phyloP scores from a whole-genome alignment of 2,329 filamentous ascomycete genomes.

The Coleophoma crateriformis region DNA sequence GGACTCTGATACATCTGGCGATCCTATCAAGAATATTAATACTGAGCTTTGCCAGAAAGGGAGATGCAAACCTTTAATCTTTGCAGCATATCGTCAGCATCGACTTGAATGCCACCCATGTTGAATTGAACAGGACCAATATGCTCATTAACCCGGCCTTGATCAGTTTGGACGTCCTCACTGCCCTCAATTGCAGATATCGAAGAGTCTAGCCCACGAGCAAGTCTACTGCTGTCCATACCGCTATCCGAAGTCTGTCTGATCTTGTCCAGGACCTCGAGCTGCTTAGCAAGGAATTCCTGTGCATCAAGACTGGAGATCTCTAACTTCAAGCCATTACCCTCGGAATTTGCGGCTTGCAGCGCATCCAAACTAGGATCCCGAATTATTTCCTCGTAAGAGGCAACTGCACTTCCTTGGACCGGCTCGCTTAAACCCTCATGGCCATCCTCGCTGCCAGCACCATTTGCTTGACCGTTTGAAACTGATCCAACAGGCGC shows the following conservation, averaged over 20 bases:
- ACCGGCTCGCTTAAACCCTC: constrained; percentile 15
- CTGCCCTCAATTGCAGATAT: constrained; percentile 9
- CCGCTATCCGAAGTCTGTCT: constrained; percentile 49
- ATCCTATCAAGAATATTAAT: constrained; percentile 18
- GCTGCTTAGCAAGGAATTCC: constrained; percentile 68
- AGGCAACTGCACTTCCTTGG: constrained; percentile 56
- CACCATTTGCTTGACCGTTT: constrained; percentile 20
- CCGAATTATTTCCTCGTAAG: constrained; percentile 75
- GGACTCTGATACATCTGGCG: constrained; percentile 26
- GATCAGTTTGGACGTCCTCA: constrained; percentile 17
- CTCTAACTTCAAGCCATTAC: constrained; percentile 33
- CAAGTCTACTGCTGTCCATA: constrained; percentile 20
- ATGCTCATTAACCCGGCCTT: constrained; percentile 50
- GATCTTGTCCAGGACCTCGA: constrained; percentile 65
- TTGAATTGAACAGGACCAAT: constrained; percentile 97
- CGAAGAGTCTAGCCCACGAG: constrained; percentile 15
- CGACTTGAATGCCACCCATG: constrained; percentile 94
- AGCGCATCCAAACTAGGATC: constrained; percentile 64
- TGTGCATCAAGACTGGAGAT: constrained; percentile 71
- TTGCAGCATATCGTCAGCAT: constrained; percentile 89
- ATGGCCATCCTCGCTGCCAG: constrained; percentile 5
- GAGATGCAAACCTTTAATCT: constrained; percentile 63
- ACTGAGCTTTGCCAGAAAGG: not conserved
- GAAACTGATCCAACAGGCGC: constrained; percentile 36
- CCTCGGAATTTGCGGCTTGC: constrained; percentile 45